These are phyloP conservation scores for Trichocladium antarcticum DNA, from an alignment of 495 filamentous ascomycete species.

Conservation along the genomic window DNA sequence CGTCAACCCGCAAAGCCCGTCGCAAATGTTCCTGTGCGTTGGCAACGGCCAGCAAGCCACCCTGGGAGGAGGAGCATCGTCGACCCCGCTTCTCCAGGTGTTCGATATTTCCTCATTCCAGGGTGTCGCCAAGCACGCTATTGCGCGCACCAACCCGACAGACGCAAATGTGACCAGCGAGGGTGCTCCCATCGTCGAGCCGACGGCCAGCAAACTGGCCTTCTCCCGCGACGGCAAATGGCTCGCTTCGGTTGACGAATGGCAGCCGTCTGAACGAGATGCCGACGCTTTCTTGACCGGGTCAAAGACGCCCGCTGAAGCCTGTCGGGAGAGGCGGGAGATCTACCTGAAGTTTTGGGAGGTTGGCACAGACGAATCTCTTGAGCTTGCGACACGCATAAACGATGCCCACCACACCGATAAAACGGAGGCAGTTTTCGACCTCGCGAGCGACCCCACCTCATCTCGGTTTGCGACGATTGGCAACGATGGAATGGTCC, in stretches of 20 bases:
- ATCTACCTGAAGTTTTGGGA: conserved; percentile 85
- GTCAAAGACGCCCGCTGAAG: conserved; percentile 26
- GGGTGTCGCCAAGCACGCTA: conserved; percentile 70
- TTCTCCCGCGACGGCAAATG: conserved; percentile 72
- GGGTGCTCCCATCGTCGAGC: conserved; percentile 55
- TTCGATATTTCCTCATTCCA: conserved; percentile 65
- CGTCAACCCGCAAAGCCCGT: conserved; percentile 29
- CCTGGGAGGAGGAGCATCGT: conserved; percentile 27
- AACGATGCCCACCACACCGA: conserved; percentile 62
- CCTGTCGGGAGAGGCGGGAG: conserved; percentile 48
- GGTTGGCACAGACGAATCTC: conserved; percentile 50
- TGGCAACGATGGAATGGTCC: conserved; percentile 64
- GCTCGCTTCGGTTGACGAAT: conserved; percentile 86
- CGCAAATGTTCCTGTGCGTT: conserved; percentile 36
- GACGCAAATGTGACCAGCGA: conserved; percentile 63
- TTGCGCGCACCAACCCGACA: conserved; percentile 79
- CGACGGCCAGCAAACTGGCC: conserved; percentile 59
- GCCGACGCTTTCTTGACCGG: conserved; percentile 37
- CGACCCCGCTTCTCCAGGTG: conserved; percentile 53
- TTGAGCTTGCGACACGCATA: conserved; percentile 69
- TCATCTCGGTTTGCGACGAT: conserved; percentile 66
- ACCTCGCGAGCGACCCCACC: conserved; percentile 55
- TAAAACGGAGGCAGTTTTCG: conserved; percentile 50
- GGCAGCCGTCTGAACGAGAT: conserved; percentile 61
- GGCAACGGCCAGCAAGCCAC: conserved; percentile 38